A percentile compares a stretch with the other conserved stretches of the same genome.
Conservation (phyloP, 306 rosid genomes). For the Cucurbita moschata region DNA sequence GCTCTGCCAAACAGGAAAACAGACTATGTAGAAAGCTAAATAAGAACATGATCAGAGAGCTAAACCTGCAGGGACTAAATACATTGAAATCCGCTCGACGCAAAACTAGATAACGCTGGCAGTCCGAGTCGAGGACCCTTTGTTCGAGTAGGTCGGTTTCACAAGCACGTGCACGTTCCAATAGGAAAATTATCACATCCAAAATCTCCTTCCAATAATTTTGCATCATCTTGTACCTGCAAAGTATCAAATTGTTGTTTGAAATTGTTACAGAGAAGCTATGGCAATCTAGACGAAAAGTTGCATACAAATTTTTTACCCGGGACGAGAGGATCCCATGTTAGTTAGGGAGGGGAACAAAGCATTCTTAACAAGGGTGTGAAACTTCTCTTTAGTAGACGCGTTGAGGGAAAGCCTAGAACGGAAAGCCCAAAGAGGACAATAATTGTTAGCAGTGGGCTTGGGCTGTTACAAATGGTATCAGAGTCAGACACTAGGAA, state of each 20-base stretch:
- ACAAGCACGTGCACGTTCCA: slow-evolving; percentile 35
- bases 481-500: too few relatives aligned
- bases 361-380: too few relatives aligned
- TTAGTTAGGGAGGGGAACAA: too few relatives aligned
- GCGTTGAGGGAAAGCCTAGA: too few relatives aligned
- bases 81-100: neutral
- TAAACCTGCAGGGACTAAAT: neutral
- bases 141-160: neutral
- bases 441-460: too few relatives aligned
- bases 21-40: neutral
- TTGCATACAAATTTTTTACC: too few relatives aligned
- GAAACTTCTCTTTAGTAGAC: too few relatives aligned
- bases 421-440: too few relatives aligned
- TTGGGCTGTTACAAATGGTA: too few relatives aligned
- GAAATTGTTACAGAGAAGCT: neutral
- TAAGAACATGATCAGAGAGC: slow-evolving; percentile 2
- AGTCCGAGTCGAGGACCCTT: neutral
- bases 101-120: neutral
- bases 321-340: too few relatives aligned
- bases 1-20: slow-evolving; percentile 1
- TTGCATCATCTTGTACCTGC: slow-evolving; percentile 59
- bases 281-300: neutral
- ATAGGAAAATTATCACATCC: slow-evolving; percentile 31
- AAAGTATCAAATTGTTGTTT: slow-evolving; percentile 12
- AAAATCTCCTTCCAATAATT: slow-evolving; percentile 32